Percentiles rank a stretch among this genome's conserved stretches.
These are phyloP conservation scores for Phytopythium helicoides DNA, from an alignment of 352 stramenopile genomes.

Conservation along the genomic window DNA sequence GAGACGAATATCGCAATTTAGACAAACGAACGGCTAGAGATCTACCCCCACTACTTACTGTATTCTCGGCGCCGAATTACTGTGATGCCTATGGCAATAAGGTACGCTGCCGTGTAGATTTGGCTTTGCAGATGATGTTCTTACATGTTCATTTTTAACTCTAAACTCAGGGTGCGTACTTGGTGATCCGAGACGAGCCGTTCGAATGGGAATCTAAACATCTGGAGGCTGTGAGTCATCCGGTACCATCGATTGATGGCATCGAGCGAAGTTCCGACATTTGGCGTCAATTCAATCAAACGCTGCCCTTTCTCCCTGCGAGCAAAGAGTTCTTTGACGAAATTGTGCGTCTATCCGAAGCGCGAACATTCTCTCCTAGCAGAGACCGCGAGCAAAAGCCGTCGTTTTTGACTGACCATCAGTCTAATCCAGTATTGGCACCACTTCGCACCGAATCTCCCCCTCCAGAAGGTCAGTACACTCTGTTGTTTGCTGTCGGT, in stretches of 20 bases:
- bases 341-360: slow-evolving; percentile 46
- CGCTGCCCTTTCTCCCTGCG: slow-evolving; percentile 73
- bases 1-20: slow-evolving; percentile 32
- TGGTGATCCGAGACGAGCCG: slow-evolving; percentile 42
- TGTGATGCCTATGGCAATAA: slow-evolving; percentile 85
- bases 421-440: background rate
- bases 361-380: background rate
- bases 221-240: slow-evolving; percentile 42
- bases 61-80: slow-evolving; percentile 96
- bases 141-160: no score
- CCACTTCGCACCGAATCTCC: no score
- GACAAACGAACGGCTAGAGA: slow-evolving; percentile 46
- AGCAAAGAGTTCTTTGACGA: slow-evolving; percentile 85
- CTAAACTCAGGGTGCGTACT: slow-evolving; percentile 42
- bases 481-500: no score
- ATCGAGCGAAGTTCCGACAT: slow-evolving; percentile 58
- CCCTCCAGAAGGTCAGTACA: background rate
- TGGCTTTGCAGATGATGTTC: no score
- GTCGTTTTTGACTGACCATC: background rate
- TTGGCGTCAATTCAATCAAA: slow-evolving; percentile 70
- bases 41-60: slow-evolving; percentile 86
- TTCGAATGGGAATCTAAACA: slow-evolving; percentile 60
- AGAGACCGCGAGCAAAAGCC: background rate
- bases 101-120: slow-evolving; percentile 42
- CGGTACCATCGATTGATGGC: slow-evolving; percentile 44